Base-by-base conservation (phyloP, 441 rosid species). In the Oxalis stricta region DNA sequence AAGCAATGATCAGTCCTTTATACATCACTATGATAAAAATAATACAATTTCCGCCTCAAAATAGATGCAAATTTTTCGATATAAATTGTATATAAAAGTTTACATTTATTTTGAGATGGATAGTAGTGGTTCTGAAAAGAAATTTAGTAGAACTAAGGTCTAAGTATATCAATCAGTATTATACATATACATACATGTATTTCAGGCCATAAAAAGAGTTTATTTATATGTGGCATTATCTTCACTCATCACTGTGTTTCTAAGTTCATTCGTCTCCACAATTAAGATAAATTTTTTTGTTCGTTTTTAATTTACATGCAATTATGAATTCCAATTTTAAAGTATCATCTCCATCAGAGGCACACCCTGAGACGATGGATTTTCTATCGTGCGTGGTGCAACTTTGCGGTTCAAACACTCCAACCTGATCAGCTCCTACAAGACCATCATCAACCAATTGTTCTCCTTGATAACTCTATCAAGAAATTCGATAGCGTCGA, bases 351-450 rank as follows among this genome's bases (percentile, higher is more conserved):
- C 87, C 83, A 28, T 82, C 95, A 10, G 94, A 84, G 46, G 88
- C 95, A 65, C 84, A 77, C 60, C 91, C 87, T 13, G 94, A 88
- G 36, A 64, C 86, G 7, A 69, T 84, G 94, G 97, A 84, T 58
- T 84, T 82, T 62, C 86, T 82, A 23, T 88, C 97, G 2, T n/a
- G 64, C 87, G 18, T 88, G 95, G 97, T 88, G 95, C 61, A 65
- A 82, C 56, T 82, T 84, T 31, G 92, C 95, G 10, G 80, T 88
- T 38, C 91, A 82, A 46, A 63, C 94, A 35, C 73, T 82, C n/a
- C 87, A 81, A 31, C 81, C 89, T 2, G 51, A 50, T 30, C n/a
- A n/a, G n/a, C n/a, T n/a, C n/a, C 22, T 48, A 15, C 56, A 63
- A 15, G 70, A 72, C 24, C 67, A 55, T 22, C 68, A 72, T 26